A percentile compares a stretch with the other conserved stretches of the same genome.
phyloP scores from a whole-genome alignment of 2,329 filamentous ascomycete genomes.

The Aspergillus ustus region DNA sequence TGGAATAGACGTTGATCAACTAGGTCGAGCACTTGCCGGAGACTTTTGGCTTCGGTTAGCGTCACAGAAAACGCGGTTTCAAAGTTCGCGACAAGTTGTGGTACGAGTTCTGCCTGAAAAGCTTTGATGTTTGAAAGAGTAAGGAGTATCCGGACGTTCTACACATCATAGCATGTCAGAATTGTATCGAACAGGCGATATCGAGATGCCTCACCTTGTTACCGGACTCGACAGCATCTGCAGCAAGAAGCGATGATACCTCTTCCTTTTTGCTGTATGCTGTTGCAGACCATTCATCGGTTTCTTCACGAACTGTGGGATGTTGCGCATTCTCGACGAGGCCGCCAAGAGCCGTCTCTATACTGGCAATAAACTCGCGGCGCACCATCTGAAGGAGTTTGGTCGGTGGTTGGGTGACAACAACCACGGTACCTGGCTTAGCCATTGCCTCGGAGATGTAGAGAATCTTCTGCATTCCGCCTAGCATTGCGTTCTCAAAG shows the following conservation, averaged over 20 bases:
- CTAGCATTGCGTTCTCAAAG: conserved; percentile 81
- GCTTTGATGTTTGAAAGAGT: conserved; percentile 91
- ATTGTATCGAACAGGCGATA: neutral
- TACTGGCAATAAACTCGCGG: conserved; percentile 86
- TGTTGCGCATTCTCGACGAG: conserved; percentile 97
- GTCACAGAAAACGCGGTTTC: conserved; percentile 94
- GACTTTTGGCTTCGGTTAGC: conserved; percentile 87
- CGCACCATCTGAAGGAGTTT: conserved; percentile 91
- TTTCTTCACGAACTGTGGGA: conserved; percentile 65
- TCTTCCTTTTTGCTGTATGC: conserved; percentile 36
- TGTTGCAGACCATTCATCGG: conserved; percentile 51
- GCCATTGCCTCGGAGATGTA: conserved; percentile 86
- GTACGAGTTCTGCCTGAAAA: conserved; percentile 80
- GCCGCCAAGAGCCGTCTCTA: conserved; percentile 92
- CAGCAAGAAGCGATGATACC: conserved; percentile 48
- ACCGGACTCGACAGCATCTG: conserved; percentile 57
- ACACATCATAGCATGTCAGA: conserved; percentile 6
- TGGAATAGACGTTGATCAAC: conserved; percentile 92
- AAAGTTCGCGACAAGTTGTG: conserved; percentile 87
- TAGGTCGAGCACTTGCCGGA: conserved; percentile 85
- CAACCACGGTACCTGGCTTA: conserved; percentile 73
- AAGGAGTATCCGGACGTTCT: conserved; percentile 91
- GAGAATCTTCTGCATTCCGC: conserved; percentile 91
- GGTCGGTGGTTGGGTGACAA: conserved; percentile 80
- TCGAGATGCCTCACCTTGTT: conserved; percentile 52